Evolutionary conservation across 1,284 basidiomycete species (phyloP).

Genomic region (Boletus smithii): DNA sequence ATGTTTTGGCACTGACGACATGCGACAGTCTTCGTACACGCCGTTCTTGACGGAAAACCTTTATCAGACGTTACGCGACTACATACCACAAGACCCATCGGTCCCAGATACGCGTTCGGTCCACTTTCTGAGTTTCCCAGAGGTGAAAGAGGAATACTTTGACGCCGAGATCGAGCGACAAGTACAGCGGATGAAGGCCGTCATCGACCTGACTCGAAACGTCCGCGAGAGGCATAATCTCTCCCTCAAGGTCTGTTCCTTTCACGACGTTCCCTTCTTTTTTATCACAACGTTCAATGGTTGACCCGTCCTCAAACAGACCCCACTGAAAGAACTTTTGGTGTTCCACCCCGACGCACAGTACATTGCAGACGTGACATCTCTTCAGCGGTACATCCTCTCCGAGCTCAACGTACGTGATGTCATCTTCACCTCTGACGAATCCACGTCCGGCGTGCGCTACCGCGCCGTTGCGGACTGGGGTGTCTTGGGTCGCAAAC

Average conservation of each 20-base stretch:
- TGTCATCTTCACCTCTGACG: constrained; percentile 87
- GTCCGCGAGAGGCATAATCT: constrained; percentile 88
- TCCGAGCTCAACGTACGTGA: constrained; percentile 96
- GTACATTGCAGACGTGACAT: constrained; percentile 85
- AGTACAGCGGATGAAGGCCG: constrained; percentile 90
- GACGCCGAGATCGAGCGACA: constrained; percentile 95
- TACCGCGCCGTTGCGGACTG: constrained; percentile 95
- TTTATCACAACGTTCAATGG: background rate
- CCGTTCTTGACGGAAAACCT: constrained; percentile 98
- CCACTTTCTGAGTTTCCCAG: constrained; percentile 94
- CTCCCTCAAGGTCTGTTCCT: constrained; percentile 74
- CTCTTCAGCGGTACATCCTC: constrained; percentile 85
- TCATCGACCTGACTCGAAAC: constrained; percentile 90
- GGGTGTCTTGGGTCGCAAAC: constrained; percentile 90
- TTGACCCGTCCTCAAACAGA: constrained; percentile 44
- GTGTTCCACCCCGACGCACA: constrained; percentile 89
- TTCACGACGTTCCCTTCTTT: no score
- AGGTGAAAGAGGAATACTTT: constrained; percentile 93
- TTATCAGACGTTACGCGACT: constrained; percentile 87
- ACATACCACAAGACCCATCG: constrained; percentile 73
- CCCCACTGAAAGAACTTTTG: constrained; percentile 89
- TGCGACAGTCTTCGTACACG: constrained; percentile 86
- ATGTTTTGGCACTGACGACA: constrained; percentile 12
- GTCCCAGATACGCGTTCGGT: constrained; percentile 85
- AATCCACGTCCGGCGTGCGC: constrained; percentile 81